Conservation (phyloP, 169 alveolate genomes). For the Plasmodium adleri region DNA sequence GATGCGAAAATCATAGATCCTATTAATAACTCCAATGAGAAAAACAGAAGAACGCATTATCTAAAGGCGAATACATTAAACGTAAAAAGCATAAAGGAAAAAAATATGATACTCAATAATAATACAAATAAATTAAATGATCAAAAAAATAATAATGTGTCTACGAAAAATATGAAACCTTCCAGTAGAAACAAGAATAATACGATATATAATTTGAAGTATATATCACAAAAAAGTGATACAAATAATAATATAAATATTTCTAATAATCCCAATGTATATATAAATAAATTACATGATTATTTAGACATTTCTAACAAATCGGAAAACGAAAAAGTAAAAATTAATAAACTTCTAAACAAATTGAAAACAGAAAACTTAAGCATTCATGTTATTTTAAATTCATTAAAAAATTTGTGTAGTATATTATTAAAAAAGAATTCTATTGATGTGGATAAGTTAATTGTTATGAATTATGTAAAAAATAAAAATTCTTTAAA, state of each 20-base stretch:
- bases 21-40: too few species aligned
- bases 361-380: constrained; percentile 62
- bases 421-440: constrained; percentile 41
- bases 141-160: too few species aligned
- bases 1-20: too few species aligned
- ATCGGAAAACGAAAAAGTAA: constrained; percentile 65
- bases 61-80: too few species aligned
- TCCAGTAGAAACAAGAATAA: not conserved
- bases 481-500: constrained; percentile 37
- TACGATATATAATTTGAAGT: too few species aligned
- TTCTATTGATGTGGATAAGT: constrained; percentile 8
- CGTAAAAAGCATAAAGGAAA: too few species aligned
- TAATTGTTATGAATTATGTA: constrained; percentile 20
- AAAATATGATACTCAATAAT: too few species aligned
- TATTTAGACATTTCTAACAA: constrained; percentile 39
- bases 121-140: too few species aligned
- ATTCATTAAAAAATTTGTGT: constrained; percentile 59
- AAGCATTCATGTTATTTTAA: constrained; percentile 33
- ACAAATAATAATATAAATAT: constrained; percentile 1
- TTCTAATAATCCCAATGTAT: constrained; percentile 12
- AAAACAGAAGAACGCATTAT: too few species aligned
- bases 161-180: too few species aligned
- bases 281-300: constrained; percentile 68
- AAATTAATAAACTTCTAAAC: constrained; percentile 47
- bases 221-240: not conserved